Evolutionary conservation across 179 eudicot species (phyloP), one percentile per base, ranked within the genome.

Genomic region (Nepenthes alata): DNA sequence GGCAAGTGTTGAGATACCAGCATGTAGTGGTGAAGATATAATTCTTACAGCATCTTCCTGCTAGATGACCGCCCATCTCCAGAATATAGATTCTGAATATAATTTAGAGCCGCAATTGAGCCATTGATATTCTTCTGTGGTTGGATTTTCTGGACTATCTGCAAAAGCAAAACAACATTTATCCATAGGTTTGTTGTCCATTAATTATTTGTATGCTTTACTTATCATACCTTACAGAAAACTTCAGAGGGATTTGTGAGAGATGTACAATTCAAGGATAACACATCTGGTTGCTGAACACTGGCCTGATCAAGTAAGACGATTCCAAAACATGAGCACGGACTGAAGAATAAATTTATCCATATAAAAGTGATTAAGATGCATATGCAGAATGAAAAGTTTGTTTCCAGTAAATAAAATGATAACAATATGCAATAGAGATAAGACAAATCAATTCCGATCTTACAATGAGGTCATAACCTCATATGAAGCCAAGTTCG

Each of bases 231-330:
- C 98, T 93, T 93, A 63, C 77, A 81, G 67, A 89, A 93, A 70
- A 93, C 77, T 47, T 93, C 97, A 6, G 87, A 72, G 0, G 88
- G 74, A 56, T 72, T 85, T 25, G 81, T 58, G 10, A 93, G 75
- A 59, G 96, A 77, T 62, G 95, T 93, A 67, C 98, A 93, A 62
- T 85, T 89, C 72, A 93, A 64, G 53, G 82, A 72, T 66, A 93
- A 63, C 16, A 87, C 79, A 80, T 93, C 91, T 2, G 89, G 97
- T 45, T 75, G 70, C 62, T 66, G 77, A 68, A 82, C 58, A 5
- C 78, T 80, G 36, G 54, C 87, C 98, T 93, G 85, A 15, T 45
- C 55, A 67, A 45, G 52, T 11, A 37, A 62, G 53, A 72, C 1
- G 9, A 56, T 37, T 41, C 16, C 47, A 49, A 16, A 9, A 58